phyloP scores from a whole-genome alignment of 345 rosid species.

The Firmiana major region DNA sequence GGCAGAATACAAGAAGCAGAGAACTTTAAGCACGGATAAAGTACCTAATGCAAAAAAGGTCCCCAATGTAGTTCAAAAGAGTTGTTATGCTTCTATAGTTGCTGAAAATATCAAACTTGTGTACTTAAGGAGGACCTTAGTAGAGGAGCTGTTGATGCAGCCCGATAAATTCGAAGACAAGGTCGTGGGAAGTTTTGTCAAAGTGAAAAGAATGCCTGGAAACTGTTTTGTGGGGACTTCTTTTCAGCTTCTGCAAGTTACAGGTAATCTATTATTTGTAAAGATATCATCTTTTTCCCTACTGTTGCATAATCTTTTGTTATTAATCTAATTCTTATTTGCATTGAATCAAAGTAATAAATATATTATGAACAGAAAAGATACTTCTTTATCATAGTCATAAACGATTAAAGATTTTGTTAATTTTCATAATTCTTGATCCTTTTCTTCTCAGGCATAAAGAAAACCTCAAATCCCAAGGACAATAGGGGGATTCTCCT shows the following conservation, averaged over 20 bases:
- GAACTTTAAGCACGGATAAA: too few relatives aligned
- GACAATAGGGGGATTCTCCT: neutral
- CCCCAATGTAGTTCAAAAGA: too few relatives aligned
- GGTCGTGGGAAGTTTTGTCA: too few relatives aligned
- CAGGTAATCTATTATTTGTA: neutral
- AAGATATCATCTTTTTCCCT: neutral
- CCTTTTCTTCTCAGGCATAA: slow-evolving; percentile 6
- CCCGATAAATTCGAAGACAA: too few relatives aligned
- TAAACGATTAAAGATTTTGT: neutral
- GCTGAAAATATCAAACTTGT: too few relatives aligned
- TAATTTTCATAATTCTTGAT: neutral
- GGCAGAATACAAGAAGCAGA: too few relatives aligned
- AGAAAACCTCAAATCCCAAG: neutral
- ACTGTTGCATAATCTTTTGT: neutral
- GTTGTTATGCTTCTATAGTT: too few relatives aligned
- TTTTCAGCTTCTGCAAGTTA: neutral
- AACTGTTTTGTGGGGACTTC: too few relatives aligned
- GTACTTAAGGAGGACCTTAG: too few relatives aligned
- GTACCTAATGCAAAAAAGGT: too few relatives aligned
- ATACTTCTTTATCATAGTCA: neutral
- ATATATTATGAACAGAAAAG: neutral
- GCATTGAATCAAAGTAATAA: neutral
- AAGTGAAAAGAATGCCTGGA: too few relatives aligned
- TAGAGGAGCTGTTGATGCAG: too few relatives aligned
- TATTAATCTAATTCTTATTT: neutral